These are phyloP conservation scores for Cicer arietinum DNA, from an alignment of 306 rosid species.

Conservation along the genomic window DNA sequence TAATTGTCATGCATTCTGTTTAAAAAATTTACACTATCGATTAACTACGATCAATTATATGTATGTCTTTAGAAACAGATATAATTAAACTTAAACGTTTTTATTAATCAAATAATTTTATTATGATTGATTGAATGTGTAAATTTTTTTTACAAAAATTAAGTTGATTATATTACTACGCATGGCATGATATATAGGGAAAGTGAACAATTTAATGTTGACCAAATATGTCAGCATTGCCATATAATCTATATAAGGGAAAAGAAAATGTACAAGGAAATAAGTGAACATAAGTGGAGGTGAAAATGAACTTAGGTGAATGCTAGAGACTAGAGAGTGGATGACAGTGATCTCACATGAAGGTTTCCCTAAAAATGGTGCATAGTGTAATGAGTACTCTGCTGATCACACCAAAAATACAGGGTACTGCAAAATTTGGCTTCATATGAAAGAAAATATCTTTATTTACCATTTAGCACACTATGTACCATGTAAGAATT, in stretches of 20 bases:
- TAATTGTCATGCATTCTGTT: too few relatives aligned
- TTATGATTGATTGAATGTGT: too few relatives aligned
- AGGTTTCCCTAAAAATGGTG: conserved; percentile 41
- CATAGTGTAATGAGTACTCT: conserved; percentile 32
- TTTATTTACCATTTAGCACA: neutral
- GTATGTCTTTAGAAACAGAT: too few relatives aligned
- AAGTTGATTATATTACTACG: neutral
- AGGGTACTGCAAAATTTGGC: conserved; percentile 43
- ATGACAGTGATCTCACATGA: conserved; percentile 71
- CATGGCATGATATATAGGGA: conserved; percentile 38
- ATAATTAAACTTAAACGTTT: too few relatives aligned
- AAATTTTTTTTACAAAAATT: too few relatives aligned
- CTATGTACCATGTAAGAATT: neutral
- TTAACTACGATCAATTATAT: too few relatives aligned
- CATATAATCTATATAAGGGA: conserved; percentile 39
- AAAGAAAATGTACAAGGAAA: conserved; percentile 31
- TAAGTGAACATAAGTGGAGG: conserved; percentile 37
- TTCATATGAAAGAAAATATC: conserved; percentile 29
- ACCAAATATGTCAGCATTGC: conserved; percentile 37
- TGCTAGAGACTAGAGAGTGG: conserved; percentile 50
- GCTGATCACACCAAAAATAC: conserved; percentile 40
- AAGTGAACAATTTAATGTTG: conserved; percentile 41
- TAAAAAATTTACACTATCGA: too few relatives aligned
- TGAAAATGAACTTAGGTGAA: conserved; percentile 40
- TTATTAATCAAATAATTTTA: too few relatives aligned